Evolutionary conservation across 331 rosid genomes (phyloP).

Genomic region (Spiraea crenata): DNA sequence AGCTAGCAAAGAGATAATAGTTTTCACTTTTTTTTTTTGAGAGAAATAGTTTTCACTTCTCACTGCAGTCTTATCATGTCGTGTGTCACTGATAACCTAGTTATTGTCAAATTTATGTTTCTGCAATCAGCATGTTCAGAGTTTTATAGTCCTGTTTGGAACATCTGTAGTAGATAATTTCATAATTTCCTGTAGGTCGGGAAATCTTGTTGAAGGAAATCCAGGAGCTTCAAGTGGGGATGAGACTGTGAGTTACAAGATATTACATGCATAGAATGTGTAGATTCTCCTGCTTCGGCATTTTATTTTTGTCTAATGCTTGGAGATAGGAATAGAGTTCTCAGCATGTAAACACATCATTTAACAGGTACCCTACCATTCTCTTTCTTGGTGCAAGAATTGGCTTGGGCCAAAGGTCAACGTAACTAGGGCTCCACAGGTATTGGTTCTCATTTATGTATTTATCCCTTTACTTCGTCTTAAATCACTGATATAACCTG

Average conservation of each 20-base stretch:
- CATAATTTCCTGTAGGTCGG: constrained; percentile 58
- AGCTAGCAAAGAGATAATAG: not conserved
- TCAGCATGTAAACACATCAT: constrained; percentile 14
- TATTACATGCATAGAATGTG: not conserved
- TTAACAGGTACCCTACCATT: constrained; percentile 84
- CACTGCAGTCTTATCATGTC: not conserved
- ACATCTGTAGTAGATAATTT: constrained; percentile 1
- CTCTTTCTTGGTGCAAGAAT: constrained; percentile 95
- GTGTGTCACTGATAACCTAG: not conserved
- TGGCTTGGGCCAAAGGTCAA: constrained; percentile 96
- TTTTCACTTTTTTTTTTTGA: too few relatives aligned
- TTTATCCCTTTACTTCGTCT: not conserved
- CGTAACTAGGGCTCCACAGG: constrained; percentile 98
- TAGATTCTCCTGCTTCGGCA: constrained; percentile 13
- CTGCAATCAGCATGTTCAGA: not conserved
- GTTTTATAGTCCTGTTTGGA: not conserved
- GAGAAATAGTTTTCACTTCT: not conserved
- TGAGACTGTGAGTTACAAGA: constrained; percentile 65
- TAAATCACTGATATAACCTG: not conserved
- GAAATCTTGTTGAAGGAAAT: constrained; percentile 82
- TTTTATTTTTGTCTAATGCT: constrained; percentile 4
- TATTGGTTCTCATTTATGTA: constrained; percentile 26
- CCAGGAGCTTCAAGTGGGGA: constrained; percentile 90
- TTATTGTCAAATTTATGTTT: not conserved
- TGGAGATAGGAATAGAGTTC: constrained; percentile 10